These are phyloP conservation scores for Eudorina sp. DNA, from an alignment of 139 green algal genomes.

Conservation along the genomic window DNA sequence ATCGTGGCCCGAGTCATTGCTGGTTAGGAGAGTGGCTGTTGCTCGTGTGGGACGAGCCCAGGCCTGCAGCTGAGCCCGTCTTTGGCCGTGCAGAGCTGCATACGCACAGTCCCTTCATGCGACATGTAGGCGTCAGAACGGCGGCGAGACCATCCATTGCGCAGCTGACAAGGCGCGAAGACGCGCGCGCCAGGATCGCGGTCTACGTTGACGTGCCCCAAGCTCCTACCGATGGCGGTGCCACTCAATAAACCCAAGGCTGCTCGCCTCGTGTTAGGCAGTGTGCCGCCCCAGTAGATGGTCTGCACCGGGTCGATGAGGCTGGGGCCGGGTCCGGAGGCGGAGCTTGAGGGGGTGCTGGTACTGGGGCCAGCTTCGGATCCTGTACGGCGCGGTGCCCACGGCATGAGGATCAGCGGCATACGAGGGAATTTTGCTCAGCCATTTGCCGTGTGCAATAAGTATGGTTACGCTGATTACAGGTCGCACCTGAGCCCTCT, in stretches of 20 bases:
- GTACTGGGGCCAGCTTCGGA: neutral
- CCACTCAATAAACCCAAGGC: constrained; percentile 60
- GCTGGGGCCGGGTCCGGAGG: neutral
- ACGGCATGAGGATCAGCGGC: neutral
- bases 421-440: too few species aligned
- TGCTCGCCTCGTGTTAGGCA: constrained; percentile 61
- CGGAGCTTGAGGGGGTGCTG: neutral
- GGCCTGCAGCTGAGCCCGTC: too few species aligned
- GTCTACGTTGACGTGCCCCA: neutral
- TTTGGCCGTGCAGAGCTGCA: neutral
- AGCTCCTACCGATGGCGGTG: constrained; percentile 74
- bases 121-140: neutral
- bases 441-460: too few species aligned
- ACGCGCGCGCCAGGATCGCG: too few species aligned
- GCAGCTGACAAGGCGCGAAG: too few species aligned
- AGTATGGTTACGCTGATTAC: too few species aligned
- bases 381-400: neutral
- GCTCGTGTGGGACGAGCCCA: too few species aligned
- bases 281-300: constrained; percentile 68
- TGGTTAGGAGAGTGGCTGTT: too few species aligned
- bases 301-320: constrained; percentile 57
- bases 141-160: too few species aligned
- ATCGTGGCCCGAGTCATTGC: too few species aligned
- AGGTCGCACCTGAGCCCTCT: neutral
- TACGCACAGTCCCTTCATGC: neutral